Evolutionary conservation across 108 stramenopile species (phyloP).

Genomic region (Nitzschia sp.): DNA sequence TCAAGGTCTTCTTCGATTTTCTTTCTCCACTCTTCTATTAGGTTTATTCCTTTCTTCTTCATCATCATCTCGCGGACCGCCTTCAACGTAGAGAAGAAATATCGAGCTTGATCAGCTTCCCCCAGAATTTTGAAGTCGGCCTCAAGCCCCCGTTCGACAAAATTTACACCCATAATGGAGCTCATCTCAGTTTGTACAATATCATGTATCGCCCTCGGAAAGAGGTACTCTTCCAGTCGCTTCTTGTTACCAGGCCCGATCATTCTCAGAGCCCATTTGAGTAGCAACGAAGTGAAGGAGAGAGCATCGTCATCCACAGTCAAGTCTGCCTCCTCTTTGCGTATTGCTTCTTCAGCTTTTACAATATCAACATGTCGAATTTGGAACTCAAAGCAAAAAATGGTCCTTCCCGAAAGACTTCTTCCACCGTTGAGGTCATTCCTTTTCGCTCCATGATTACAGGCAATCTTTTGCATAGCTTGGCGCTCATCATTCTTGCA

Average conservation of each 20-base stretch:
- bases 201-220: no score
- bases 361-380: constrained; percentile 29
- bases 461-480: constrained; percentile 21
- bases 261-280: no score
- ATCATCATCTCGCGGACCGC: neutral
- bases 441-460: constrained; percentile 32
- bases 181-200: no score
- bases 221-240: no score
- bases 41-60: neutral
- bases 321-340: no score
- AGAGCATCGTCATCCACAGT: no score
- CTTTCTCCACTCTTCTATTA: neutral
- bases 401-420: constrained; percentile 39
- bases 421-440: constrained; percentile 13
- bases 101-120: neutral
- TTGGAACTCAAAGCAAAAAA: constrained; percentile 36
- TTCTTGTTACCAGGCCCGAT: no score
- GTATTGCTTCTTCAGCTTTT: constrained; percentile 5
- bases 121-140: no score
- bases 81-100: neutral
- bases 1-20: neutral
- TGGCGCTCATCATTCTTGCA: constrained; percentile 14
- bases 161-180: no score
- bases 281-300: no score
- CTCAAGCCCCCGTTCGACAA: no score